Percentiles rank a stretch among this genome's conserved stretches.
These are phyloP conservation scores for Mortierella sp. DNA, from an alignment of 371 early-diverging fungal genomes.

Conservation along the genomic window DNA sequence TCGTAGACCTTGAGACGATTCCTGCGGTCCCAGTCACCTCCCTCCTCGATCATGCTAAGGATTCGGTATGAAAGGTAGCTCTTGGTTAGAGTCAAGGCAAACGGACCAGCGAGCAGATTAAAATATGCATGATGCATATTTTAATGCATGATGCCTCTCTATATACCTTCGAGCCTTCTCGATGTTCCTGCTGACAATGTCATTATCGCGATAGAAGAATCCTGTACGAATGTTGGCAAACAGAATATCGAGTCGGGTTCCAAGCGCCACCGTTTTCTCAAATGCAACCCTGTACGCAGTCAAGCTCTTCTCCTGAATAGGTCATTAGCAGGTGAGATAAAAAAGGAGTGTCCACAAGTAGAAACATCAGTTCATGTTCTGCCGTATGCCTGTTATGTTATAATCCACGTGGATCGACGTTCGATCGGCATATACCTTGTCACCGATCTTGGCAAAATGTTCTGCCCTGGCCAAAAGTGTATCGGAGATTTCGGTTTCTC, in stretches of 20 bases:
- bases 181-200: conserved; percentile 81
- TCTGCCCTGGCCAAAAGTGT: conserved; percentile 93
- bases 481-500: conserved; percentile 95
- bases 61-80: too few relatives aligned
- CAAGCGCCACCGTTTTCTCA: conserved; percentile 90
- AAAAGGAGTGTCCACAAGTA: too few relatives aligned
- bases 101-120: too few relatives aligned
- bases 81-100: too few relatives aligned
- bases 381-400: too few relatives aligned
- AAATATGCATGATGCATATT: too few relatives aligned
- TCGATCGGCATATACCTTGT: conserved; percentile 84
- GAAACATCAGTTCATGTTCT: too few relatives aligned
- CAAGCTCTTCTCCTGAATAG: conserved; percentile 93
- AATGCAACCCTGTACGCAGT: conserved; percentile 83
- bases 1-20: conserved; percentile 99
- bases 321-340: too few relatives aligned
- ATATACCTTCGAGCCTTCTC: conserved; percentile 79
- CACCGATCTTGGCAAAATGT: conserved; percentile 93
- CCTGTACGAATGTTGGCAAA: conserved; percentile 94
- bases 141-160: too few relatives aligned
- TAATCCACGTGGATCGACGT: too few relatives aligned
- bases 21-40: conserved; percentile 99
- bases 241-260: conserved; percentile 92
- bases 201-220: conserved; percentile 91
- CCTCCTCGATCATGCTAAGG: conserved; percentile 92